Evolutionary conservation across 768 basidiomycete genomes (phyloP), one percentile per base, ranked within the genome.

Genomic region (Lactarius pseudohatsudake): DNA sequence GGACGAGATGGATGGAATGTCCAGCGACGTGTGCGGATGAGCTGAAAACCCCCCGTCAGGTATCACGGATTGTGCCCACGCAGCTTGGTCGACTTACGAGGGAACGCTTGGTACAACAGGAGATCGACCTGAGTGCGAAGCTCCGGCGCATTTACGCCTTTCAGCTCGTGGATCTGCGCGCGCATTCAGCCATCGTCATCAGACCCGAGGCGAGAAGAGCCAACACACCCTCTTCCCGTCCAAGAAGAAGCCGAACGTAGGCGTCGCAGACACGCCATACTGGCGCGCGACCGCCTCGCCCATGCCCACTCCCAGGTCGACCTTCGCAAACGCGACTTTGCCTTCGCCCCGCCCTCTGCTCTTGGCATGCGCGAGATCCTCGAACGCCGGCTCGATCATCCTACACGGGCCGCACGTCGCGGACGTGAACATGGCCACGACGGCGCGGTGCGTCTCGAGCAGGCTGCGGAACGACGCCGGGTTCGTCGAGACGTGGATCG

Each of bases 231-330:
- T 87, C 59, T 82, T 80, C 1, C 88, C 92, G 66, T 91, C 82
- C 67, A 88, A 75, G 79, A 94, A 98, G 78, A 97, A 95, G 47
- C 91, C 78, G 72, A 98, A 96, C 0, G 93, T 95, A 6, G 95
- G 96, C 2, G 92, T 96, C 20, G 83, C 94, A 18, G 82, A 76
- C 1, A 97, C 85, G 16, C 83, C 80, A 78, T 84, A 90, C 74
- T 87, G 80, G 1, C 75, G 67, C 0, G 89, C 91, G 18, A 96
- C 77, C 61, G 79, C 78, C 3, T 76, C 72, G 0, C 90, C 89
- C 75, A 85, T 75, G 0, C 90, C 91, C 15, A 90, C 83, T 5
- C 82, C 85, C 69, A 93, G 79, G 77, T 98, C 96, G 41, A 97
- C 84, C 75, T 93, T 92, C 4, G 89, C 85, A 71, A 97, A 98